Evolutionary conservation across 768 basidiomycete genomes (phyloP).

Genomic region (Clathrus columnatus): DNA sequence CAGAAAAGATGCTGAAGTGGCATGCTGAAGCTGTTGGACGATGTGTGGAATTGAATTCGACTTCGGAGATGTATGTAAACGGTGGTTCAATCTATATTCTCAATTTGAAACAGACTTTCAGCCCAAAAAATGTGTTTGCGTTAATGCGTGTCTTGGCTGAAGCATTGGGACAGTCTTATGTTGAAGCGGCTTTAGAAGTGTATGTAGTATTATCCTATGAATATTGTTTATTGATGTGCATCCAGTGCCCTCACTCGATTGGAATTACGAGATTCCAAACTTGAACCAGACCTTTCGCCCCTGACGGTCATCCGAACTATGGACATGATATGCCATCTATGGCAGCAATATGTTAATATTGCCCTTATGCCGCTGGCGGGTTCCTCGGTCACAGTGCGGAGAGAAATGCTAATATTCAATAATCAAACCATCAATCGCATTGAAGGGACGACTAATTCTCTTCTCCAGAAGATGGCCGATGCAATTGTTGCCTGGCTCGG

Average conservation of each 20-base stretch:
- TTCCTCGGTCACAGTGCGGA: constrained; percentile 75
- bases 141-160: constrained; percentile 82
- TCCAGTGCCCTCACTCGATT: constrained; percentile 60
- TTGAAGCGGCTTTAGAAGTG: constrained; percentile 92
- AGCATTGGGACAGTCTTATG: constrained; percentile 70
- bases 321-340: constrained; percentile 88
- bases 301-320: constrained; percentile 58
- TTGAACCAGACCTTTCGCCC: constrained; percentile 70
- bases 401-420: constrained; percentile 91
- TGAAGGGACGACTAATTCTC: constrained; percentile 71
- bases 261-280: constrained; percentile 64
- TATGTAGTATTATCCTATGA: constrained; percentile 33
- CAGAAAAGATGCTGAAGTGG: constrained; percentile 92
- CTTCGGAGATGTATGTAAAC: constrained; percentile 69
- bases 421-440: constrained; percentile 78
- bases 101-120: constrained; percentile 23
- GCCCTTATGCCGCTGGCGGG: constrained; percentile 83
- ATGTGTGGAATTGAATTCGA: constrained; percentile 79
- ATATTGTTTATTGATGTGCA: not conserved
- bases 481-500: constrained; percentile 70
- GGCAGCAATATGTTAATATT: constrained; percentile 93
- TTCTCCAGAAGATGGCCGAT: constrained; percentile 78
- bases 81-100: not conserved
- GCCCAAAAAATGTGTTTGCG: constrained; percentile 82
- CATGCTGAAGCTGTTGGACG: constrained; percentile 95